Percentiles rank a stretch among this genome's conserved stretches.
Conservation (phyloP, 2,329 filamentous ascomycete genomes). For the Penicillium italicum region DNA sequence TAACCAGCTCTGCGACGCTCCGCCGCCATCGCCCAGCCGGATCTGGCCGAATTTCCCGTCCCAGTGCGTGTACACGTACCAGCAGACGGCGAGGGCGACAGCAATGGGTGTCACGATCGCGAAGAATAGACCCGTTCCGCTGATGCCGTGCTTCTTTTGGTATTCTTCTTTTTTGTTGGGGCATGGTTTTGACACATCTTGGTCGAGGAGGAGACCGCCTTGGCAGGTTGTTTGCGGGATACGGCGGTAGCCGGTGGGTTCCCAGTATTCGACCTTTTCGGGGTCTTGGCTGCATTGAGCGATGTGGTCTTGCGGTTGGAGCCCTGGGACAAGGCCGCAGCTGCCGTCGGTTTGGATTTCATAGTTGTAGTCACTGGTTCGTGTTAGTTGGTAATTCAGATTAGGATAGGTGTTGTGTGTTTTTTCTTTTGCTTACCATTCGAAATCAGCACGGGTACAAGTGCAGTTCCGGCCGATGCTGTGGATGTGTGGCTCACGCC, state of each 20-base stretch:
- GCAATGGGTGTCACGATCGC: constrained; percentile 73
- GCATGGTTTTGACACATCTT: constrained; percentile 63
- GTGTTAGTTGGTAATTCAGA: constrained; percentile 7
- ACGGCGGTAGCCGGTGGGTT: constrained; percentile 81
- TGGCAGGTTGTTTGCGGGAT: constrained; percentile 85
- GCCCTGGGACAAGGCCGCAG: constrained; percentile 72
- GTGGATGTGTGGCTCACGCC: constrained; percentile 67
- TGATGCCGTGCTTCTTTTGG: constrained; percentile 65
- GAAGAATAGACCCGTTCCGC: constrained; percentile 76
- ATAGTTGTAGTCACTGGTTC: constrained; percentile 81
- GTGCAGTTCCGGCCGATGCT: constrained; percentile 70
- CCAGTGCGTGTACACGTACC: constrained; percentile 82
- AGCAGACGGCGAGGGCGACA: constrained; percentile 69
- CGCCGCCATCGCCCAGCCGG: constrained; percentile 67
- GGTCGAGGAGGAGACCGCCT: constrained; percentile 72
- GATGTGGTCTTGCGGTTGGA: constrained; percentile 60
- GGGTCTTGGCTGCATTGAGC: constrained; percentile 61
- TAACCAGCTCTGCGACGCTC: constrained; percentile 43
- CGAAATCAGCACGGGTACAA: constrained; percentile 81
- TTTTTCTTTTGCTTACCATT: constrained; percentile 80
- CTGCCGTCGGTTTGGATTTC: constrained; percentile 72
- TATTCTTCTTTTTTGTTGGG: constrained; percentile 79
- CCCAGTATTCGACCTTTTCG: constrained; percentile 71
- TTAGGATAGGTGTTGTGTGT: neutral
- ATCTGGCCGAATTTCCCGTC: constrained; percentile 88